These are phyloP conservation scores for Fusarium anthophilum DNA, from an alignment of 2,329 filamentous ascomycete species.

Conservation along the genomic window DNA sequence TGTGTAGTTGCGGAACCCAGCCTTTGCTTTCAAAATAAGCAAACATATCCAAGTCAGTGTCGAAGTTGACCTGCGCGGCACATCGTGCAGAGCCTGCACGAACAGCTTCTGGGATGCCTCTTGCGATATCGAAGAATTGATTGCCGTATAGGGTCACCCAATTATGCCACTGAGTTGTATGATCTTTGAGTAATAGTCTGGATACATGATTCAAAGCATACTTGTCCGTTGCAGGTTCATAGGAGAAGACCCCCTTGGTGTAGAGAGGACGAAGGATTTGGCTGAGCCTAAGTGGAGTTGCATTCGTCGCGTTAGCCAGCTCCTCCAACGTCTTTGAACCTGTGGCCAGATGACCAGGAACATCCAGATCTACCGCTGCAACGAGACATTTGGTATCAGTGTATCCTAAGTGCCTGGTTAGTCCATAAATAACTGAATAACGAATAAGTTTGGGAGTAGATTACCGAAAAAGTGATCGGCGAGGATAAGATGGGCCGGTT, in stretches of 20 bases:
- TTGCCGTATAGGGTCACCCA: not conserved
- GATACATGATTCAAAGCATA: not conserved
- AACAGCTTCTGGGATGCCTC: not conserved
- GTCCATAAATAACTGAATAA: not conserved
- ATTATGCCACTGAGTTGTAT: not conserved
- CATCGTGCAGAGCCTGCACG: not conserved
- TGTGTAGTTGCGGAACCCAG: not conserved
- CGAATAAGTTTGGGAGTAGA: rapidly evolving
- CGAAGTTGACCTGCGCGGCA: not conserved
- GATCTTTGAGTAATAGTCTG: not conserved
- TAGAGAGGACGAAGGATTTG: not conserved
- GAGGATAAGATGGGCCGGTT: not conserved
- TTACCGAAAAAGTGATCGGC: not conserved
- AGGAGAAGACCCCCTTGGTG: not conserved
- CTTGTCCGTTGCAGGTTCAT: not conserved
- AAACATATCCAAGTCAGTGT: not conserved
- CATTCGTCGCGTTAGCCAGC: not conserved
- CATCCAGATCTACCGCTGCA: not conserved
- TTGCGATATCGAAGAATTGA: not conserved
- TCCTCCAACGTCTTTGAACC: not conserved
- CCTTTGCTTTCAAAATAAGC: not conserved
- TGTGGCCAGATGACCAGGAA: not conserved
- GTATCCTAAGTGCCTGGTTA: not conserved
- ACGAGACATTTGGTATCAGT: not conserved
- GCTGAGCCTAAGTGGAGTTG: not conserved